Percentiles rank a stretch among this genome's conserved stretches.
phyloP scores from a whole-genome alignment of 352 stramenopile species.

The Phytophthora tubulina region DNA sequence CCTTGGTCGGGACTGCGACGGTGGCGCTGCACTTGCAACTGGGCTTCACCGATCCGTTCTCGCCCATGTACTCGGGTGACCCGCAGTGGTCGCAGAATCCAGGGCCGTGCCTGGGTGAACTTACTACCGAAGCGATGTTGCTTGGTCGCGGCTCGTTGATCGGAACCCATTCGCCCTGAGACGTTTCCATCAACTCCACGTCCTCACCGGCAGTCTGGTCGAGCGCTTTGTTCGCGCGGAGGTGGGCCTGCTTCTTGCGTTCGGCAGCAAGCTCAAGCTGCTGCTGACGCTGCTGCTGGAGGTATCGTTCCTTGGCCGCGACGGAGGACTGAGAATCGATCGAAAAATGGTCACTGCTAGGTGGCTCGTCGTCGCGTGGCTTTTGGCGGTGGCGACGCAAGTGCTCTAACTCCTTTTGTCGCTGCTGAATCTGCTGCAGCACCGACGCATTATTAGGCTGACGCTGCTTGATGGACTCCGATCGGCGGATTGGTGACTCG shows the following conservation, averaged over 20 bases:
- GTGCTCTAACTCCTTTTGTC: conserved; percentile 41
- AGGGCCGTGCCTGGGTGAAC: conserved; percentile 29
- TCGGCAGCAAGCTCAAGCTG: conserved; percentile 38
- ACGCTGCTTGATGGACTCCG: conserved; percentile 23
- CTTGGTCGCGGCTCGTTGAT: conserved; percentile 33
- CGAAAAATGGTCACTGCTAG: conserved; percentile 30
- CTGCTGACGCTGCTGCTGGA: conserved; percentile 49
- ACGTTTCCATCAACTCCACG: conserved; percentile 68
- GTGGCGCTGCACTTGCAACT: conserved; percentile 54
- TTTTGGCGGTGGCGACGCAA: conserved; percentile 37
- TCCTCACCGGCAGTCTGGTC: conserved; percentile 52
- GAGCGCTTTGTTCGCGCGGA: conserved; percentile 36
- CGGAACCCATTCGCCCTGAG: conserved; percentile 72
- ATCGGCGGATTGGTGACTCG: conserved; percentile 14
- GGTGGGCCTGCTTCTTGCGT: conserved; percentile 23
- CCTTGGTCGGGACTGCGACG: conserved; percentile 19
- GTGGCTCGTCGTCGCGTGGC: conserved; percentile 37
- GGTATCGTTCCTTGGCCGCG: conserved; percentile 47
- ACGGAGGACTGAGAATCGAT: conserved; percentile 35
- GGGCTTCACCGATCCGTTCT: conserved; percentile 51
- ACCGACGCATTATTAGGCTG: conserved; percentile 20
- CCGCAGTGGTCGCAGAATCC: conserved; percentile 55
- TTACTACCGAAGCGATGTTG: conserved; percentile 33
- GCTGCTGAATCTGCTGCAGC: conserved; percentile 46
- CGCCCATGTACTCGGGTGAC: conserved; percentile 52